Evolutionary conservation across 2,329 filamentous ascomycete genomes (phyloP).

Genomic region (Pseudogymnoascus destructans): DNA sequence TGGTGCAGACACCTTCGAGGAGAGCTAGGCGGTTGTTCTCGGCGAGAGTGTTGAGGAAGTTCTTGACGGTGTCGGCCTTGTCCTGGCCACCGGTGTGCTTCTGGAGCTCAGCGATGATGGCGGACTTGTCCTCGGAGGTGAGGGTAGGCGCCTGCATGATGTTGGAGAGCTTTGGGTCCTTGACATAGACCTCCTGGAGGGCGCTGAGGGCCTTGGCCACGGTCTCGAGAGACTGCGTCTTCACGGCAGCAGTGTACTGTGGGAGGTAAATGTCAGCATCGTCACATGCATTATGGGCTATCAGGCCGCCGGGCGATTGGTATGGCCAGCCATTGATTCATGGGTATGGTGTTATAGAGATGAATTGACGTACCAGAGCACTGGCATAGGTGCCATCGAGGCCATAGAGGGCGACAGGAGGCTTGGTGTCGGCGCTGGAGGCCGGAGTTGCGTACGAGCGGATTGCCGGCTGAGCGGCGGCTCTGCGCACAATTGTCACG

Average conservation of each 20-base stretch:
- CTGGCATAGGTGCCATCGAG: conserved; percentile 97
- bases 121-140: conserved; percentile 62
- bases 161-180: conserved; percentile 64
- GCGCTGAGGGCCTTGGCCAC: conserved; percentile 66
- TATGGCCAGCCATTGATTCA: neutral
- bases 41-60: conserved; percentile 81
- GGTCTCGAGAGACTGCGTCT: conserved; percentile 72
- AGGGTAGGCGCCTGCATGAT: conserved; percentile 78
- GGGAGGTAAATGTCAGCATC: conserved; percentile 4
- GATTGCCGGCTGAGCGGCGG: conserved; percentile 45
- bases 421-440: conserved; percentile 51
- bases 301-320: neutral
- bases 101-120: conserved; percentile 75
- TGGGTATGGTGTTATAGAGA: neutral
- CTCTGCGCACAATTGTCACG: conserved; percentile 23
- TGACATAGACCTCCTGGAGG: conserved; percentile 61
- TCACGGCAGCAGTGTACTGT: conserved; percentile 91
- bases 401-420: conserved; percentile 84
- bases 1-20: conserved; percentile 68
- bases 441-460: conserved; percentile 62
- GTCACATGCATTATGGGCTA: neutral
- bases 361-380: conserved; percentile 66
- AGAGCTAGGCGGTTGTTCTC: conserved; percentile 91
- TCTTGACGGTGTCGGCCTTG: conserved; percentile 75
- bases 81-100: conserved; percentile 60